Evolutionary conservation across 345 rosid species (phyloP).

Genomic region (Passiflora organensis): DNA sequence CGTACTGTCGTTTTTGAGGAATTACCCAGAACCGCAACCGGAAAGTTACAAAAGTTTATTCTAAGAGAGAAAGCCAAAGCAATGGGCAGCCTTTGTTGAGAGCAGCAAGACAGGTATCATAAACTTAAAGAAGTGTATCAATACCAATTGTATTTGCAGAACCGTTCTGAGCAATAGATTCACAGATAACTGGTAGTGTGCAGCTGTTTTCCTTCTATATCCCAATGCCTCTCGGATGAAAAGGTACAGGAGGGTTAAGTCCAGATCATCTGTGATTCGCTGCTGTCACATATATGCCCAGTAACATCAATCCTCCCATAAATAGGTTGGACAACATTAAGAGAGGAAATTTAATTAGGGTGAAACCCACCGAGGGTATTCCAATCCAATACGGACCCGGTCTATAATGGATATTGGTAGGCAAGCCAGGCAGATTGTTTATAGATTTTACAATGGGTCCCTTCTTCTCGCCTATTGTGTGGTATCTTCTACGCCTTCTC

Average conservation of each 20-base stretch:
- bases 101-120: not conserved
- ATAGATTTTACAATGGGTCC: constrained; percentile 45
- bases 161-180: too few relatives aligned
- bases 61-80: constrained; percentile 32
- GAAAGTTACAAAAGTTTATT: constrained; percentile 24
- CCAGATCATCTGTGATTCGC: constrained; percentile 23
- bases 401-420: constrained; percentile 65
- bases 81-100: constrained; percentile 34
- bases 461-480: constrained; percentile 42
- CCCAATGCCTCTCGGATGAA: constrained; percentile 36
- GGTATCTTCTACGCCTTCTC: constrained; percentile 56
- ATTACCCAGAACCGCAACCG: constrained; percentile 22
- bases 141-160: too few relatives aligned
- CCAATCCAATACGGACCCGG: constrained; percentile 69
- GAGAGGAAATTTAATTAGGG: not conserved
- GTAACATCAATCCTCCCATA: not conserved
- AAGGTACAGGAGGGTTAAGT: constrained; percentile 23
- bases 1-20: constrained; percentile 21
- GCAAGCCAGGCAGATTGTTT: constrained; percentile 48
- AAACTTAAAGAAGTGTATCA: too few relatives aligned
- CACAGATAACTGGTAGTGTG: constrained; percentile 51
- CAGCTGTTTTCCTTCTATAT: constrained; percentile 50
- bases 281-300: not conserved
- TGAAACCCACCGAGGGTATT: constrained; percentile 32
- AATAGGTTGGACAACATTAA: not conserved